Percentiles rank a stretch among this genome's conserved stretches.
Evolutionary conservation across 2,329 filamentous ascomycete genomes (phyloP).

Genomic region (Arachnopeziza araneosa): DNA sequence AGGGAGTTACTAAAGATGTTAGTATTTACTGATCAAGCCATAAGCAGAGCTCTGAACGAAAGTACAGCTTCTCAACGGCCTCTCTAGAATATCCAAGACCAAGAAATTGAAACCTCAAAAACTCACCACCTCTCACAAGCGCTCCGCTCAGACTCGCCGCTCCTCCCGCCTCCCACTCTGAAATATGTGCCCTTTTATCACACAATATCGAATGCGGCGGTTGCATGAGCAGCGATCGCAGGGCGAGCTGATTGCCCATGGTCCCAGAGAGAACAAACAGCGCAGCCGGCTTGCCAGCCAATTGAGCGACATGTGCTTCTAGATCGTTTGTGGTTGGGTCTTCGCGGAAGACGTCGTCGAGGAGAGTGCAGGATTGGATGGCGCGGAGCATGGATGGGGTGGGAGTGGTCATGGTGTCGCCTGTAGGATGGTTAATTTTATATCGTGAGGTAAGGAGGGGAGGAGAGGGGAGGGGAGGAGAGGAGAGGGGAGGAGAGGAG

Average conservation of each 20-base stretch:
- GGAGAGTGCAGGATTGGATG: conserved; percentile 66
- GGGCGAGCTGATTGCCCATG: conserved; percentile 87
- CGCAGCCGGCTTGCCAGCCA: conserved; percentile 70
- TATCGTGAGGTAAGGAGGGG: too few relatives aligned
- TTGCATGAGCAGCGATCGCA: conserved; percentile 70
- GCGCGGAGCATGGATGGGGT: conserved; percentile 77
- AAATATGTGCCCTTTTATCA: conserved; percentile 73
- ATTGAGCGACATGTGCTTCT: conserved; percentile 65
- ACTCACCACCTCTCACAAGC: conserved; percentile 46
- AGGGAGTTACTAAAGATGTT: conserved; percentile 47
- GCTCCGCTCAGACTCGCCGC: conserved; percentile 67
- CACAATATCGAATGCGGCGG: conserved; percentile 78
- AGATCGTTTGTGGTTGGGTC: conserved; percentile 73
- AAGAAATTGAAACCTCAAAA: too few relatives aligned
- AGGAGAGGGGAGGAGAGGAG: background rate
- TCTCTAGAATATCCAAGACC: too few relatives aligned
- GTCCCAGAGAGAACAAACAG: conserved; percentile 85
- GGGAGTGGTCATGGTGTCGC: conserved; percentile 69
- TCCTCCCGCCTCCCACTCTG: conserved; percentile 60
- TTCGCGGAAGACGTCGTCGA: conserved; percentile 80
- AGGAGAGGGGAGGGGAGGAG: too few relatives aligned
- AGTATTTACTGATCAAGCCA: background rate
- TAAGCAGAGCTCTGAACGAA: too few relatives aligned
- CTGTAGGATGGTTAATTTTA: conserved; percentile 31
- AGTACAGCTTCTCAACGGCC: too few relatives aligned